Evolutionary conservation across 495 filamentous ascomycete species (phyloP).

Genomic region (Xylaria flabelliformis): DNA sequence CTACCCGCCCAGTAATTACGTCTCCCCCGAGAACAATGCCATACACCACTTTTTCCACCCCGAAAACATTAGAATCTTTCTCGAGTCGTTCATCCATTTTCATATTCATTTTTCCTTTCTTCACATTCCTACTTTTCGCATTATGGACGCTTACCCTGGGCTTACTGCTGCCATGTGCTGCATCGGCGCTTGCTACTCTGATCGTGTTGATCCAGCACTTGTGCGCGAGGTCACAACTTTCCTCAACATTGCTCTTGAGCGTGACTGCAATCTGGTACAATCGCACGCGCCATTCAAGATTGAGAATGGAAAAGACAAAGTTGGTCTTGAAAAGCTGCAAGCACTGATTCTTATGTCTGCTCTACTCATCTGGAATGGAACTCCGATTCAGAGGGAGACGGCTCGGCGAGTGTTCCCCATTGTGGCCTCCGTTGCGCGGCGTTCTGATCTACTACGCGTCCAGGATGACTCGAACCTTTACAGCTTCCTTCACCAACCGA

Average conservation of each 20-base stretch:
- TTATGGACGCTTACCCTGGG: conserved; percentile 63
- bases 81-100: conserved; percentile 66
- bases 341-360: conserved; percentile 61
- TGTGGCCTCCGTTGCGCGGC: conserved; percentile 58
- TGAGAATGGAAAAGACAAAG: conserved; percentile 41
- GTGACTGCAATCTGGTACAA: conserved; percentile 54
- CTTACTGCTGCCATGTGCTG: conserved; percentile 68
- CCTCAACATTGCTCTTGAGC: conserved; percentile 55
- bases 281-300: conserved; percentile 42
- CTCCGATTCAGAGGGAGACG: conserved; percentile 60
- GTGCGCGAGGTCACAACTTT: conserved; percentile 66
- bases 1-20: conserved; percentile 53
- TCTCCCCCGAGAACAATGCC: conserved; percentile 45
- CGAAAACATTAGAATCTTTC: conserved; percentile 66
- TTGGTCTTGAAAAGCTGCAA: conserved; percentile 66
- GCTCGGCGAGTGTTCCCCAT: conserved; percentile 59
- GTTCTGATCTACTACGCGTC: conserved; percentile 57
- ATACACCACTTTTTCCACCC: conserved; percentile 61
- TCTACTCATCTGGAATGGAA: conserved; percentile 70
- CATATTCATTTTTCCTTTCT: conserved; percentile 73
- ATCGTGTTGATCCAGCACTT: conserved; percentile 55
- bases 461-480: conserved; percentile 40
- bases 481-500: conserved; percentile 55
- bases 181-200: conserved; percentile 71
- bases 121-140: conserved; percentile 70